Evolutionary conservation across 225 moss, liverwort and hornwort species (phyloP), one percentile per base, ranked within the genome.

Genomic region (Bryum argenteum): DNA sequence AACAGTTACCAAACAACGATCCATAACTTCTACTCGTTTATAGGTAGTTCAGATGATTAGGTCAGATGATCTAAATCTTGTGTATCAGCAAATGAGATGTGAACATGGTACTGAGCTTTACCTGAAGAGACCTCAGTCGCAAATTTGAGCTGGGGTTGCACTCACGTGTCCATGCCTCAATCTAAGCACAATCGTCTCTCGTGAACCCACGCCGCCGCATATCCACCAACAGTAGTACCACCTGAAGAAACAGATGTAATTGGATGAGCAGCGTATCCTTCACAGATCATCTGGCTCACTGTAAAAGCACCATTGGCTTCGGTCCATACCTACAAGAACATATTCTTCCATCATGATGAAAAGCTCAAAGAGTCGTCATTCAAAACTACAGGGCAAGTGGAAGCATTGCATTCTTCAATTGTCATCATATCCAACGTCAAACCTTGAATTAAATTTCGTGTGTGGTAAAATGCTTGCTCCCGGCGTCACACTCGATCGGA

Each of bases 121-220:
- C 43, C 6, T 43, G 55, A 15, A 33, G 9, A 18, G 10, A 13
- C 20, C 28, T 71, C 48, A 71, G 58, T 65, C 10, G 18, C 11
- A 26, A 26, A 48, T 39, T 58, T 11, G 56, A 58, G 51, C 51
- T 65, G 41, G 2, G 58, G 15, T 18, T 51, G 58, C 42, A 16
- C 65, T 77, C 52, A 77, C 26, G 52, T 58, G 6, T 50, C 53
- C 70, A 53, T 61, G 54, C 14, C 45, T 15, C 45, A 17, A 9
- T 22, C 2, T 55, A 37, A 15, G 21, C 2, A 63, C 16, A 20
- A 51, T 42, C 26, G 42, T 28, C 58, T 39, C 21, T 50, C 58
- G 15, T 15, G 3, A 11, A 22, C 33, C 19, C 52, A 8, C 13
- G 33, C 11, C 41, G 45, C 26, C 51, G 28, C 58, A 77, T 71